Percentiles rank a stretch among this genome's conserved stretches.
These are phyloP conservation scores for Candida vartiovaarae DNA, from an alignment of 805 yeast species.

Conservation along the genomic window DNA sequence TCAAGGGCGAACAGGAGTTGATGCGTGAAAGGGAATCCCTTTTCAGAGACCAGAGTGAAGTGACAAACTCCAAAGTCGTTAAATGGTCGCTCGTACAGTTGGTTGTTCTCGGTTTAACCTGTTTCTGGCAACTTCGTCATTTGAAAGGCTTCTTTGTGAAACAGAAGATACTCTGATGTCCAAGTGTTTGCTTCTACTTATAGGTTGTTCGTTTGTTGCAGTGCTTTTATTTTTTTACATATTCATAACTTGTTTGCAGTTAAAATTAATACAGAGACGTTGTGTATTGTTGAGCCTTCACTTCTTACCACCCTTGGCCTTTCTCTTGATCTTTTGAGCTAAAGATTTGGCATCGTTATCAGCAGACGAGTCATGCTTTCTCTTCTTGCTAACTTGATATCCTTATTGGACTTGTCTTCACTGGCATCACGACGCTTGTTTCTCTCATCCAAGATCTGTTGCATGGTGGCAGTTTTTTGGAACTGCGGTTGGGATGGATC, in stretches of 20 bases:
- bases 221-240: too few relatives aligned
- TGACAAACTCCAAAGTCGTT: conserved; percentile 65
- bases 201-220: background rate
- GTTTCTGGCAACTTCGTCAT: conserved; percentile 71
- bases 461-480: conserved; percentile 84
- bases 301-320: conserved; percentile 7
- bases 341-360: conserved; percentile 10
- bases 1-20: conserved; percentile 58
- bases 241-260: too few relatives aligned
- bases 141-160: conserved; percentile 78
- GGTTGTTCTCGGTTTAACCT: conserved; percentile 56
- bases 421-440: conserved; percentile 37
- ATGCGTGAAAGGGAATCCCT: conserved; percentile 61
- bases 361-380: conserved; percentile 6
- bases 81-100: conserved; percentile 72
- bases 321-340: conserved; percentile 15
- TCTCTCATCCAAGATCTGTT: conserved; percentile 70
- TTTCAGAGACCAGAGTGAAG: conserved; percentile 74
- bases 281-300: background rate
- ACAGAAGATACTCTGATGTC: conserved; percentile 57
- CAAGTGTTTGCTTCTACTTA: background rate
- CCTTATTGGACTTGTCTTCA: background rate
- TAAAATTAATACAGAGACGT: too few relatives aligned
- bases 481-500: conserved; percentile 91
- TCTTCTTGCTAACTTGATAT: conserved; percentile 6